Base-by-base conservation (phyloP, 2,329 filamentous ascomycete genomes). In the Trichocomaceae sp. region DNA sequence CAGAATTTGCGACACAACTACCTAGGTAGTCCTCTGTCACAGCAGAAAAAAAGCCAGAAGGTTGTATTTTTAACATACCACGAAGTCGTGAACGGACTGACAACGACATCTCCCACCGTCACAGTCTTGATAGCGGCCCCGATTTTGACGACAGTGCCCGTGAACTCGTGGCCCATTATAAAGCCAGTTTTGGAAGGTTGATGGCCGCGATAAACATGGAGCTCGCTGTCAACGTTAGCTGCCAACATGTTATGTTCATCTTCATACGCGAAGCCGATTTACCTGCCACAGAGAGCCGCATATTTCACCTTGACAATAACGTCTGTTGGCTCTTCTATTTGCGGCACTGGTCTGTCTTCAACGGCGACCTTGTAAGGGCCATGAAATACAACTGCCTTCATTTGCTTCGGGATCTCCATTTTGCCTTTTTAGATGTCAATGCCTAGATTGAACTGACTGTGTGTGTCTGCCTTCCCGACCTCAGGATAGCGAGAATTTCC, bases 301-400 rank as follows among this genome's bases (percentile, higher is more conserved):
- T 88, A 87, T 57, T 83, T 80, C 19, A 95, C 88, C 69, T 89
- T 91, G 65, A 96, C 83, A 61, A 96, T 84, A 56, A 92, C 81
- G 68, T 96, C 91, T 55, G 79, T 81, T 5, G 82, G 78, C 57
- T 88, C 78, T 62, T 85, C 77, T 59, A 96, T 79, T 61, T 82
- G 80, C 1, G 91, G 91, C 12, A 92, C 79, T 0, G 90, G 90
- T 19, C 88, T 81, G 57, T 93, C 83, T 72, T 95, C 86, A 54
- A 96, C 73, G 0, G 81, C 85, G 53, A 95, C 79, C 65, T 88
- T 83, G 64, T 81, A 79, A 3, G 87, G 86, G 2, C 86, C 89
- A 59, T 92, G 85, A 74, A 96, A 95, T 53, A 96, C 82, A 29
- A 96, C 88, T 29, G 90, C 90, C 70, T 88, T 87, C 91, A 96